phyloP scores from a whole-genome alignment of 768 basidiomycete species.

The Kwoniella botswanensis region DNA sequence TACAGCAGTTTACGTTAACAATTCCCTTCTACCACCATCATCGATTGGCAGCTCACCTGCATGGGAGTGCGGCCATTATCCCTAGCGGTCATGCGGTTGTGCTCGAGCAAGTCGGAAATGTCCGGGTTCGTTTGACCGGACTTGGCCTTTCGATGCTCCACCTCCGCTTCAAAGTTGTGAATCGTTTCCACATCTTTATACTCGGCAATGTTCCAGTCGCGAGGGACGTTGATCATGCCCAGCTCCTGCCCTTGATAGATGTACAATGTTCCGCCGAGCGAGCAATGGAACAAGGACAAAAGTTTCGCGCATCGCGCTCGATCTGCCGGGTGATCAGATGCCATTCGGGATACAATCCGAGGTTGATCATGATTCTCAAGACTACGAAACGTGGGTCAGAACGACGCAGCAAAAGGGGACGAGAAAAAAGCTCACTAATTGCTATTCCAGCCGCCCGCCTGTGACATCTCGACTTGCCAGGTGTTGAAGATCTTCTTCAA shows the following conservation, averaged over 20 bases:
- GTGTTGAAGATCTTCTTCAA: constrained; percentile 60
- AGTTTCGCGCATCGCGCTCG: constrained; percentile 67
- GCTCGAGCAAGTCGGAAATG: too few species aligned
- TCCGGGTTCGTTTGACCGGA: too few species aligned
- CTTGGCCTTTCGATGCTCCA: too few species aligned
- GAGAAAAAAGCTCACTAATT: too few species aligned
- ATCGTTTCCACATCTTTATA: constrained; percentile 69
- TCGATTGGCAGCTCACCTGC: too few species aligned
- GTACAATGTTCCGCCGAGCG: constrained; percentile 72
- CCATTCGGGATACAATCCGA: constrained; percentile 69
- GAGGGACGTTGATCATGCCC: constrained; percentile 63
- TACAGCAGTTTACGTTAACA: too few species aligned
- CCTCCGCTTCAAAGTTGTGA: too few species aligned
- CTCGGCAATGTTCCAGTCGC: constrained; percentile 69
- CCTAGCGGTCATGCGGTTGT: too few species aligned
- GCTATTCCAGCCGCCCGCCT: constrained; percentile 72
- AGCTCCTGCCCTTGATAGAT: constrained; percentile 77
- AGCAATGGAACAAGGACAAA: constrained; percentile 67
- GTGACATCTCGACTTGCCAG: constrained; percentile 68
- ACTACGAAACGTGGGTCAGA: too few species aligned
- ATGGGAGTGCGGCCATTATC: too few species aligned
- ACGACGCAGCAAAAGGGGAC: too few species aligned
- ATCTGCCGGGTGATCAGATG: constrained; percentile 66
- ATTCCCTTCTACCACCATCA: too few species aligned
- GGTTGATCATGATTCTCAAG: constrained; percentile 30